Percentiles rank a stretch among this genome's conserved stretches.
Conservation (phyloP, 2,329 filamentous ascomycete species). For the Aureobasidium namibiae region DNA sequence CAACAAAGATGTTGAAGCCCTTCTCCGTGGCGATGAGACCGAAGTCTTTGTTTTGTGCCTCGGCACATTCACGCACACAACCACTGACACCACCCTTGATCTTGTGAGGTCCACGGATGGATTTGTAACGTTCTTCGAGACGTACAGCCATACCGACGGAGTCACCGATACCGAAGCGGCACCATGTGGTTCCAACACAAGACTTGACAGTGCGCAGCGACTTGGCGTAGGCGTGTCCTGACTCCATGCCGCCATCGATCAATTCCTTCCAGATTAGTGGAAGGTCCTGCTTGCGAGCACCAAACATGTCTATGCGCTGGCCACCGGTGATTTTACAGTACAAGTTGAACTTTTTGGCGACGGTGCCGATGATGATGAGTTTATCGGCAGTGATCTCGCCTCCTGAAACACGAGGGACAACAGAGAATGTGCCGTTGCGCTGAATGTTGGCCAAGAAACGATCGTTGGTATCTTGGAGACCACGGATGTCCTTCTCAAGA, state of each 20-base stretch:
- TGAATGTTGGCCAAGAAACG: constrained; percentile 84
- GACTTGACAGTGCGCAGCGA: constrained; percentile 83
- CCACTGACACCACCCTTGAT: constrained; percentile 85
- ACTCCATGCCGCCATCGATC: constrained; percentile 79
- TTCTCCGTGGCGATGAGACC: constrained; percentile 88
- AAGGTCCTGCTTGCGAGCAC: constrained; percentile 79
- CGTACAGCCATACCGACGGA: constrained; percentile 85
- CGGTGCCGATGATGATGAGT: constrained; percentile 72
- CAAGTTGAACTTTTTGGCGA: constrained; percentile 74
- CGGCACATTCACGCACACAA: constrained; percentile 86
- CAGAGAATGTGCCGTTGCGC: constrained; percentile 82
- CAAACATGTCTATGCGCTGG: constrained; percentile 89
- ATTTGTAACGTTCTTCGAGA: constrained; percentile 85
- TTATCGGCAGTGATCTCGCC: constrained; percentile 86
- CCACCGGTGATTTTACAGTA: constrained; percentile 92
- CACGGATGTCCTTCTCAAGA: constrained; percentile 61
- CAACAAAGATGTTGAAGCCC: constrained; percentile 88
- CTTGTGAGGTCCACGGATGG: constrained; percentile 81
- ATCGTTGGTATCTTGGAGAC: constrained; percentile 86
- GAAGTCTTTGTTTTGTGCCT: constrained; percentile 90
- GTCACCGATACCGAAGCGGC: constrained; percentile 79
- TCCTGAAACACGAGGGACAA: constrained; percentile 72
- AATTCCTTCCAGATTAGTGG: constrained; percentile 73
- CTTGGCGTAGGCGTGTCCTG: constrained; percentile 85
- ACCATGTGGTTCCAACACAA: constrained; percentile 88